phyloP scores from a whole-genome alignment of 2,329 filamentous ascomycete species.

The Tolypocladium amazonense region DNA sequence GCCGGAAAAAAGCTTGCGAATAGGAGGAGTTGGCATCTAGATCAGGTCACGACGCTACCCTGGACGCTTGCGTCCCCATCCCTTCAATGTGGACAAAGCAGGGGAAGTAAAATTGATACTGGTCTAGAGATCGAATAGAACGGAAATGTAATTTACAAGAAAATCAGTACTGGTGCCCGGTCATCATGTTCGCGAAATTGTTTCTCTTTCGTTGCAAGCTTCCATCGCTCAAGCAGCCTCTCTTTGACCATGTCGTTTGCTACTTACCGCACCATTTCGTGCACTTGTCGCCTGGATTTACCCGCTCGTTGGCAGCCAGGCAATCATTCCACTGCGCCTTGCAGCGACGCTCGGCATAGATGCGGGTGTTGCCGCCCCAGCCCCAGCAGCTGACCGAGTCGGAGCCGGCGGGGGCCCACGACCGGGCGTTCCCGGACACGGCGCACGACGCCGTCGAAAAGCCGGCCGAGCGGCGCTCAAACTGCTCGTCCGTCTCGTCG shows the following conservation, averaged over 20 bases:
- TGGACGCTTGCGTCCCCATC: neutral
- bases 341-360: constrained; percentile 30
- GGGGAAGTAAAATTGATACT: neutral
- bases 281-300: constrained; percentile 29
- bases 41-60: neutral
- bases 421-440: neutral
- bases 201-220: neutral
- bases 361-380: constrained; percentile 18
- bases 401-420: constrained; percentile 7
- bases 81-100: too few species aligned
- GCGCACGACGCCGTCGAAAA: constrained; percentile 1
- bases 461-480: constrained; percentile 12
- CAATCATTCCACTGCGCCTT: constrained; percentile 39
- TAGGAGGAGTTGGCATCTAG: neutral
- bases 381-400: constrained; percentile 11
- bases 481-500: constrained; percentile 10
- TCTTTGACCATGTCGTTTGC: constrained; percentile 3
- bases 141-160: neutral
- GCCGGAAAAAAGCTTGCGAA: neutral
- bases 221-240: neutral
- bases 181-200: too few species aligned
- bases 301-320: constrained; percentile 27
- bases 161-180: neutral
- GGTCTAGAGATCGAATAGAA: neutral
- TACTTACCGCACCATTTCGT: constrained; percentile 18